Evolutionary conservation across 1,139 yeast species (phyloP).

Genomic region (Blastobotrys elegans): DNA sequence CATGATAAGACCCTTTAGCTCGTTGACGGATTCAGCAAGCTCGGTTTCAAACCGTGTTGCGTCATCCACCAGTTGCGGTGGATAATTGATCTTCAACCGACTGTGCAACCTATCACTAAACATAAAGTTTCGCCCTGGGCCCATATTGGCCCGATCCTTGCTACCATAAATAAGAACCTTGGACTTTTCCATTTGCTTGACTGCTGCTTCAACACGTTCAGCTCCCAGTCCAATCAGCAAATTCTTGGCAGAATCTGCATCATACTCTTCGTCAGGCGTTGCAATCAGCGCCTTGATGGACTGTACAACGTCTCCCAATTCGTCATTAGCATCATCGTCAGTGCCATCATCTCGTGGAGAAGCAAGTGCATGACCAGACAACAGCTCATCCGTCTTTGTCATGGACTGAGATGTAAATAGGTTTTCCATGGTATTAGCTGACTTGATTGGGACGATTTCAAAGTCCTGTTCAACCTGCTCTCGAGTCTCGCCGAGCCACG

Average conservation of each 20-base stretch:
- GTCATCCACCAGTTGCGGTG: slow-evolving; percentile 41
- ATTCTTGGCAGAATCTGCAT: slow-evolving; percentile 40
- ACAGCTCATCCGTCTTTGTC: slow-evolving; percentile 28
- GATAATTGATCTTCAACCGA: slow-evolving; percentile 40
- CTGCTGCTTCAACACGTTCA: slow-evolving; percentile 45
- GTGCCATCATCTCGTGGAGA: slow-evolving; percentile 1
- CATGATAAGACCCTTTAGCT: slow-evolving; percentile 49
- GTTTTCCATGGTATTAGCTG: slow-evolving; percentile 20
- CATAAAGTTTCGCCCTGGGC: slow-evolving; percentile 44
- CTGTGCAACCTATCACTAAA: slow-evolving; percentile 54
- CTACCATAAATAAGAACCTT: slow-evolving; percentile 49
- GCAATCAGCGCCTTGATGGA: slow-evolving; percentile 56
- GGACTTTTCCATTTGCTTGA: slow-evolving; percentile 48
- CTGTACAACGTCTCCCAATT: slow-evolving; percentile 26
- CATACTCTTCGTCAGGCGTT: slow-evolving; percentile 47
- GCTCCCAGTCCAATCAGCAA: slow-evolving; percentile 45
- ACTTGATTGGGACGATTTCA: slow-evolving; percentile 25
- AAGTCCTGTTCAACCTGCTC: slow-evolving; percentile 10
- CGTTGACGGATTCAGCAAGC: slow-evolving; percentile 38
- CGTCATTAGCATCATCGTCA: background rate
- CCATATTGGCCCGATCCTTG: slow-evolving; percentile 42
- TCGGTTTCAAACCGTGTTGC: slow-evolving; percentile 44
- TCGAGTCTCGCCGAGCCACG: slow-evolving; percentile 34
- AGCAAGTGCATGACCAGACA: slow-evolving; percentile 20
- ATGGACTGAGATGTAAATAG: slow-evolving; percentile 25